phyloP scores from a whole-genome alignment of 2,329 filamentous ascomycete species.

The Botrytis elliptica region DNA sequence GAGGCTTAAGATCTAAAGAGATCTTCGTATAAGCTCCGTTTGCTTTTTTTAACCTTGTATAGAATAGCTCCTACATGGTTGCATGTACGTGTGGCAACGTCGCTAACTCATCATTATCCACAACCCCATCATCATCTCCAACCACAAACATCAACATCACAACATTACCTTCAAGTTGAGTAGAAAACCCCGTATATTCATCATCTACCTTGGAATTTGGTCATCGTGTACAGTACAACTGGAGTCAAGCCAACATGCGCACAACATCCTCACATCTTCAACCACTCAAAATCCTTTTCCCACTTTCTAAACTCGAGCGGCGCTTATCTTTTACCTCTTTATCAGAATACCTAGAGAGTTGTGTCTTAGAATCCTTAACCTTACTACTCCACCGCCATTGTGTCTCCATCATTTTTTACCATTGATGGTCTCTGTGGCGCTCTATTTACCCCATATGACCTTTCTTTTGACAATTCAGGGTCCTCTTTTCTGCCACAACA shows the following conservation, averaged over 20 bases:
- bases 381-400: constrained; percentile 1
- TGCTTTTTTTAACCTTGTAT: neutral
- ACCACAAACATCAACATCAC: neutral
- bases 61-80: neutral
- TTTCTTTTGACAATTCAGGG: neutral
- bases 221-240: neutral
- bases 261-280: neutral
- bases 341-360: neutral
- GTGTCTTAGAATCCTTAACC: constrained; percentile 6
- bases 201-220: neutral
- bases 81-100: neutral
- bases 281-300: neutral
- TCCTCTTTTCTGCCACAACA: neutral
- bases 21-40: neutral
- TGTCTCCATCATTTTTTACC: neutral
- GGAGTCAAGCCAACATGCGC: constrained; percentile 3
- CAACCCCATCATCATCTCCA: neutral
- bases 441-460: constrained; percentile 6
- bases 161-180: neutral
- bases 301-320: neutral
- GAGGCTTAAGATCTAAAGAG: constrained; percentile 3
- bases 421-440: neutral
- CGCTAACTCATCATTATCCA: neutral
- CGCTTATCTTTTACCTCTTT: constrained; percentile 14
- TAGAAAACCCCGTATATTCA: neutral